Evolutionary conservation across 2,329 filamentous ascomycete species (phyloP), one percentile per base, ranked within the genome.

Genomic region (Phialophora tarda): DNA sequence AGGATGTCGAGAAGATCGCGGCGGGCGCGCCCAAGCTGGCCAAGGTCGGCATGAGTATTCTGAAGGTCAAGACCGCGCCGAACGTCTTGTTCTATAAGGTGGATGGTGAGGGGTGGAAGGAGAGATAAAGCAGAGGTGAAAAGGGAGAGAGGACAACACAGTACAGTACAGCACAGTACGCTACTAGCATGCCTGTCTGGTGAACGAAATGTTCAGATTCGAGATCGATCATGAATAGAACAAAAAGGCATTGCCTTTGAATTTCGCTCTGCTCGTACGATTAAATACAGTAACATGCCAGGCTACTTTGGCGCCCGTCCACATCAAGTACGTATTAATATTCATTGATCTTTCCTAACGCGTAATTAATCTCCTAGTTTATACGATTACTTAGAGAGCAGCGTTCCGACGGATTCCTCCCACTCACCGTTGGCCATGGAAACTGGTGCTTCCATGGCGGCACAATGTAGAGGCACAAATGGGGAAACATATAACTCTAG

Each of bases 41-140:
- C 5, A 69, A 68, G 54, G 50, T 71, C 23, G 69, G 69, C 7
- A 71, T 71, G 70, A 71, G 62, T 53, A 65, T 72, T 44, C 59
- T 72, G 53, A 69, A 72, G 65, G 67, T 69, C 44, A 66, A 58
- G 59, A 69, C 55, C 59, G 69, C 67, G 48, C 67, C 66, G 34
- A 64, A 65, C 28, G 67, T 69, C 30, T 47, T 68, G 14, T 72
- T 64, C 53, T 12, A 63, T 7, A 69, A 65, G 59, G 23, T 26
- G 0, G 69, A 71, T 12, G 54, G 60, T 3, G 69, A 48, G 1
- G 21, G 34, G 2, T 72, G 70, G 69, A 62, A 23, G 12, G 38
- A 53, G 32, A 53, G 51, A 61, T 59, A 34, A 26, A 26, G 24
- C 2, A 54, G 51, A 32, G 11, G 28, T 7, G 38, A 5, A 12